Conservation (phyloP, 2,329 filamentous ascomycete species). For the Pseudocercospora ulei region DNA sequence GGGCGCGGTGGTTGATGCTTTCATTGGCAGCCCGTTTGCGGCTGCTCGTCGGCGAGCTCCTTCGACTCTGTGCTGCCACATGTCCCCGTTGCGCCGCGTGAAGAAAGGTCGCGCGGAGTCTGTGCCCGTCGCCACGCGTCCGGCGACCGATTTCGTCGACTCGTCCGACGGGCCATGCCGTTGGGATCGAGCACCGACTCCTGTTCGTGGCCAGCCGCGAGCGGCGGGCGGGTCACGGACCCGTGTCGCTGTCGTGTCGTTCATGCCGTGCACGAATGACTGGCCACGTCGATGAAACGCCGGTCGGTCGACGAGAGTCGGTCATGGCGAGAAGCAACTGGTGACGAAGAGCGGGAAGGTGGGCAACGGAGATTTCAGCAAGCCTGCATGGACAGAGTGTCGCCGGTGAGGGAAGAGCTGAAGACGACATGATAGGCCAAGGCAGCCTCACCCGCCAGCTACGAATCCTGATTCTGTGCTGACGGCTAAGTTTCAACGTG, state of each 20-base stretch:
- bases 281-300: constrained; percentile 7
- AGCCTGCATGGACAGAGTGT: constrained; percentile 2
- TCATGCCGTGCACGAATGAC: constrained; percentile 7
- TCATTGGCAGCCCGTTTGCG: background rate
- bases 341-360: constrained; percentile 6
- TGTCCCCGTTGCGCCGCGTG: background rate
- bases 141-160: background rate
- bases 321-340: background rate
- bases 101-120: background rate
- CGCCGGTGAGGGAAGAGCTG: constrained; percentile 1
- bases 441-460: background rate
- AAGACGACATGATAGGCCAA: background rate
- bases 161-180: constrained; percentile 6
- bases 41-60: constrained; percentile 5
- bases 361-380: constrained; percentile 11
- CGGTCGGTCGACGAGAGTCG: background rate
- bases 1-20: constrained; percentile 6
- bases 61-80: constrained; percentile 6
- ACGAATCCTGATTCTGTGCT: constrained; percentile 4
- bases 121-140: constrained; percentile 4
- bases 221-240: constrained; percentile 2
- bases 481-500: constrained; percentile 7
- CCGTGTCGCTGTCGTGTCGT: constrained; percentile 8
- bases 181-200: constrained; percentile 4
- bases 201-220: background rate